These are phyloP conservation scores for Backusella psychrophila DNA, from an alignment of 192 early-diverging fungal genomes.

Conservation along the genomic window DNA sequence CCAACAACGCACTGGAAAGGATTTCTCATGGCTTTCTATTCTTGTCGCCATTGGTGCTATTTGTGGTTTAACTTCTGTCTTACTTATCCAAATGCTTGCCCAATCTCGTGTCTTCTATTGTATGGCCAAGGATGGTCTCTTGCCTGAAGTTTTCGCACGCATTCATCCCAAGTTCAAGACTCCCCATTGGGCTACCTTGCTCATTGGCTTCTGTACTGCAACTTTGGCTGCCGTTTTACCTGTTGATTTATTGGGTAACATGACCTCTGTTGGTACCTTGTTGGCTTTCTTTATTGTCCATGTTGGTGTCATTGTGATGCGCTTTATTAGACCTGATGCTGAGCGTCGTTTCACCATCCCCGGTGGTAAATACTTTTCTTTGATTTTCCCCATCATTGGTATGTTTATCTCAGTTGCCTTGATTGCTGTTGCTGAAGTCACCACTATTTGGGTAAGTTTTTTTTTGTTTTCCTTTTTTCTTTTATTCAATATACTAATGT, in stretches of 20 bases:
- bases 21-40: constrained; percentile 68
- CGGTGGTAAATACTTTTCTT: constrained; percentile 36
- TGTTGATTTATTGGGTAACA: constrained; percentile 77
- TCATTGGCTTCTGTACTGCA: constrained; percentile 63
- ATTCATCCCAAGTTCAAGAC: constrained; percentile 75
- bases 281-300: constrained; percentile 88
- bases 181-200: constrained; percentile 70
- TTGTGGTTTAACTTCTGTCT: constrained; percentile 75
- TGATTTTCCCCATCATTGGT: constrained; percentile 64
- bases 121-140: constrained; percentile 86
- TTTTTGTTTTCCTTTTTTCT: constrained; percentile 45
- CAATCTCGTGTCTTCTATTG: constrained; percentile 88
- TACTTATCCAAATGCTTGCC: constrained; percentile 70
- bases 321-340: constrained; percentile 67
- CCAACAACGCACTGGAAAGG: constrained; percentile 29
- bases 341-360: constrained; percentile 73
- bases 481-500: constrained; percentile 43
- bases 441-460: constrained; percentile 51
- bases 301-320: constrained; percentile 70
- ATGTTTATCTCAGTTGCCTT: constrained; percentile 58
- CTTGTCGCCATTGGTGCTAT: constrained; percentile 77
- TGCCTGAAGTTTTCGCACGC: constrained; percentile 69
- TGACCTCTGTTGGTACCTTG: constrained; percentile 85
- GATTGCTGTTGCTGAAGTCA: constrained; percentile 60
- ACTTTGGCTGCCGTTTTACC: constrained; percentile 72